Evolutionary conservation across 345 rosid species (phyloP).

Genomic region (Pistacia vera): DNA sequence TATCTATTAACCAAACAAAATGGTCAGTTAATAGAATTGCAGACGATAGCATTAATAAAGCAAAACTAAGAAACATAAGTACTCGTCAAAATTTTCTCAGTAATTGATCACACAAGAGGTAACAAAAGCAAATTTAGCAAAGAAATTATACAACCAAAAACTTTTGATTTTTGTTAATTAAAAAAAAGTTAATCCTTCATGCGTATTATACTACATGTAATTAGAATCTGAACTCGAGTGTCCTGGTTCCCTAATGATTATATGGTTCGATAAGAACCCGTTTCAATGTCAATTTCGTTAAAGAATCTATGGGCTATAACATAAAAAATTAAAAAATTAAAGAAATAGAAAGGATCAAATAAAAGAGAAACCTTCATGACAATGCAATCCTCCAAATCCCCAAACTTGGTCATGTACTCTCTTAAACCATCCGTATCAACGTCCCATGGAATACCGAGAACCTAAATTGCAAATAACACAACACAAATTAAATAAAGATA

Average conservation of each 20-base stretch:
- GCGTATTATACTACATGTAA: not conserved
- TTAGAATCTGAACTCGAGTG: not conserved
- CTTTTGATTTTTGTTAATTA: not conserved
- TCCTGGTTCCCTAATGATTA: too few species aligned
- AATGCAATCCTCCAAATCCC: conserved; percentile 95
- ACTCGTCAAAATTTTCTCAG: not conserved
- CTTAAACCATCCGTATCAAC: conserved; percentile 88
- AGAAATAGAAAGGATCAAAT: too few species aligned
- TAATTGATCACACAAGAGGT: not conserved
- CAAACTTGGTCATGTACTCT: conserved; percentile 90
- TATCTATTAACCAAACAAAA: too few species aligned
- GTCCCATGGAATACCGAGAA: conserved; percentile 97
- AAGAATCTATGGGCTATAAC: too few species aligned
- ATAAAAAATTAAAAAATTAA: too few species aligned
- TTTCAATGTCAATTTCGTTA: too few species aligned
- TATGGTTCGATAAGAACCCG: too few species aligned
- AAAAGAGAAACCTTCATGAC: too few species aligned
- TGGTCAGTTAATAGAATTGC: too few species aligned
- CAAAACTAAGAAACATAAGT: too few species aligned
- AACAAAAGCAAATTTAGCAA: not conserved
- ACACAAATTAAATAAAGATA: too few species aligned
- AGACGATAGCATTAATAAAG: too few species aligned
- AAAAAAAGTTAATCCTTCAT: not conserved
- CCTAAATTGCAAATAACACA: conserved; percentile 54
- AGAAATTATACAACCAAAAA: not conserved